Base-by-base conservation (phyloP, 495 filamentous ascomycete species). In the Podospora appendiculata region DNA sequence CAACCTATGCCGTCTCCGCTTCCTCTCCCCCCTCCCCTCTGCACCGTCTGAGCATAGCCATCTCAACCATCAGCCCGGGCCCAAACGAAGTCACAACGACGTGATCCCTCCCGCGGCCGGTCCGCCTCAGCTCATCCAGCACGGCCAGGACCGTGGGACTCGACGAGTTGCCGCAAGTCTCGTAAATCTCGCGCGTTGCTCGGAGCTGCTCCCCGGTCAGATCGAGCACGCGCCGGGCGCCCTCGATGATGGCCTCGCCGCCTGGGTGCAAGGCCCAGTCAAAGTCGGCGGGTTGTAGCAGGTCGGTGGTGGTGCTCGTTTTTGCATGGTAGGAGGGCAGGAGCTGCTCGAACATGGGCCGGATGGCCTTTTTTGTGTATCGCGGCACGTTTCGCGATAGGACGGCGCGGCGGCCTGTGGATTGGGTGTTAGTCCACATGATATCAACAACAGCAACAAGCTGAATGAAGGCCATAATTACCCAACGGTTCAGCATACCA, bases 201-300 rank as follows among this genome's bases (percentile, higher is more conserved):
- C 62, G 55, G 32, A 77, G 48, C 35, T 72, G 62, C 19, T 70
- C 62, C 11, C 63, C 60, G 0, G 68, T 60, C 13, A 77, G 53
- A 11, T 58, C 54, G 58, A 69, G 57, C 35, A 62, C 51, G 32
- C 61, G 43, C 53, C 70, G 53, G 8, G 67, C 69, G 1, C 70
- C 66, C 18, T 70, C 65, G 34, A 78, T 71, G 47, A 78, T 73
- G 5, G 73, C 63, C 44, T 56, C 51, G n/a, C 75, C 75, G 8
- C 75, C 75, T 0, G 75, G 75, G 54, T 78, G 75, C 11, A 77
- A 45, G 0, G 74, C 75, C 73, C 73, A 78, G 52, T 78, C 75
- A 19, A 74, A 71, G 19, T 70, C 65, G 44, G 2, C 38, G 14
- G 38, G 38, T 7, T 12, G 44, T 14, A 13, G 32, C 44, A 46